These are phyloP conservation scores for Vitis rupestris DNA, from an alignment of 164 flowering plant species.

Conservation along the genomic window DNA sequence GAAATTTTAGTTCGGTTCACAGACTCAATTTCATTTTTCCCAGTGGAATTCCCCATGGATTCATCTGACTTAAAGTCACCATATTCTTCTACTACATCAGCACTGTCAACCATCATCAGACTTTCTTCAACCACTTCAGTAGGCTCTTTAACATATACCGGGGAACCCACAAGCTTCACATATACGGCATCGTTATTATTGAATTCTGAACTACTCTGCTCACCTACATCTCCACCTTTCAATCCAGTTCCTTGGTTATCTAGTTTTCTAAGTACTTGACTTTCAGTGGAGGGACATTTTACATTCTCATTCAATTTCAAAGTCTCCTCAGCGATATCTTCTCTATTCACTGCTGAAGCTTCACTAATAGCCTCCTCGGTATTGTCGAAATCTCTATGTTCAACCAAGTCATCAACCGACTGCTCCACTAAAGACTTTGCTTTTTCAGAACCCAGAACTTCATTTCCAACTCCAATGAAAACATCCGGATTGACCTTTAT, in stretches of 20 bases:
- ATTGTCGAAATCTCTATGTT: background rate
- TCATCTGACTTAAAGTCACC: background rate
- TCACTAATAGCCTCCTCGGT: background rate
- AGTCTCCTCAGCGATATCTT: too few relatives aligned
- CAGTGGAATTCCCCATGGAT: background rate
- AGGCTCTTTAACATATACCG: background rate
- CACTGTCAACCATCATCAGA: background rate
- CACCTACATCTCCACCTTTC: too few relatives aligned
- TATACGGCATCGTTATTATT: too few relatives aligned
- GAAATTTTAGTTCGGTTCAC: background rate
- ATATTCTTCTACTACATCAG: background rate
- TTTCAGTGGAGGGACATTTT: too few relatives aligned
- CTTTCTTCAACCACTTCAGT: background rate
- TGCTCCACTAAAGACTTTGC: background rate
- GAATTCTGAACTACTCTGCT: too few relatives aligned
- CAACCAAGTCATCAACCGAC: constrained; percentile 1
- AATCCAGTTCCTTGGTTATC: too few relatives aligned
- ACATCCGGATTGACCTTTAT: background rate
- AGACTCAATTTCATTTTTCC: background rate
- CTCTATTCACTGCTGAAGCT: background rate
- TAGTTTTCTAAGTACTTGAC: too few relatives aligned
- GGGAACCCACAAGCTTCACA: too few relatives aligned
- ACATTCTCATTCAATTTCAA: too few relatives aligned
- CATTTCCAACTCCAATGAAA: background rate
- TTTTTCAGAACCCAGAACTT: background rate